These are phyloP conservation scores for Pyricularia pennisetigena DNA, from an alignment of 2,329 filamentous ascomycete species.

Conservation along the genomic window DNA sequence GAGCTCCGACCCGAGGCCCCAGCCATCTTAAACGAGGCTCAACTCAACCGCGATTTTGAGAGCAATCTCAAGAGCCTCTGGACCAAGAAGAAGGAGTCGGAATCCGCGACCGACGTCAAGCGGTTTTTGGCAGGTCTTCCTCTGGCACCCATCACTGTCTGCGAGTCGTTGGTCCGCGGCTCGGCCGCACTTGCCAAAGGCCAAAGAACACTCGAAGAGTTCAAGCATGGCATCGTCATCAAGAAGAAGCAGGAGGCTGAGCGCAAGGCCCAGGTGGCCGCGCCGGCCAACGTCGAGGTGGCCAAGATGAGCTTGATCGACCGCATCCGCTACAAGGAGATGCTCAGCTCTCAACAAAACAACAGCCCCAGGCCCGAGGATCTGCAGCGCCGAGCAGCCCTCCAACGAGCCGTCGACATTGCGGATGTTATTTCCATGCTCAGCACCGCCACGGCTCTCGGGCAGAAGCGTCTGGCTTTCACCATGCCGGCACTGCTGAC, in stretches of 20 bases:
- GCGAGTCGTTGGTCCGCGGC: slow-evolving; percentile 39
- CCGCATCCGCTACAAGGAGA: slow-evolving; percentile 63
- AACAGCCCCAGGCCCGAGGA: slow-evolving; percentile 28
- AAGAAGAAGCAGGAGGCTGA: slow-evolving; percentile 37
- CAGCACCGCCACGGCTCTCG: slow-evolving; percentile 38
- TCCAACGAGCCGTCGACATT: slow-evolving; percentile 60
- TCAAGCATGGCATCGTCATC: slow-evolving; percentile 51
- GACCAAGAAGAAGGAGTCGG: slow-evolving; percentile 18
- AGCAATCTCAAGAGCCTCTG: slow-evolving; percentile 38
- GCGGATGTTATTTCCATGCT: slow-evolving; percentile 59
- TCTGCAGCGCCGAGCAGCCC: slow-evolving; percentile 50
- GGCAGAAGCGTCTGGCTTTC: slow-evolving; percentile 52
- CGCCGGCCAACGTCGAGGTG: slow-evolving; percentile 30
- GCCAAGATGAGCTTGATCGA: slow-evolving; percentile 61
- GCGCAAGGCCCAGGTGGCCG: slow-evolving; percentile 15
- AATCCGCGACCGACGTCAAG: slow-evolving; percentile 20
- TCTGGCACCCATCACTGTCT: slow-evolving; percentile 39
- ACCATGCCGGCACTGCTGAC: slow-evolving; percentile 52
- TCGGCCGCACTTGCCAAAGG: slow-evolving; percentile 54
- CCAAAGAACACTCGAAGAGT: slow-evolving; percentile 56
- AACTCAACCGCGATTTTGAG: slow-evolving; percentile 29
- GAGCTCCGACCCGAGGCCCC: slow-evolving; percentile 36
- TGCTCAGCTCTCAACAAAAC: slow-evolving; percentile 35
- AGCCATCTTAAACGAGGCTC: slow-evolving; percentile 34
- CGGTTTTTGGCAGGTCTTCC: slow-evolving; percentile 49